Percentiles rank a stretch among this genome's conserved stretches.
phyloP scores from a whole-genome alignment of 2,329 filamentous ascomycete genomes.

The Ophiocordyceps camponoti-saundersi region DNA sequence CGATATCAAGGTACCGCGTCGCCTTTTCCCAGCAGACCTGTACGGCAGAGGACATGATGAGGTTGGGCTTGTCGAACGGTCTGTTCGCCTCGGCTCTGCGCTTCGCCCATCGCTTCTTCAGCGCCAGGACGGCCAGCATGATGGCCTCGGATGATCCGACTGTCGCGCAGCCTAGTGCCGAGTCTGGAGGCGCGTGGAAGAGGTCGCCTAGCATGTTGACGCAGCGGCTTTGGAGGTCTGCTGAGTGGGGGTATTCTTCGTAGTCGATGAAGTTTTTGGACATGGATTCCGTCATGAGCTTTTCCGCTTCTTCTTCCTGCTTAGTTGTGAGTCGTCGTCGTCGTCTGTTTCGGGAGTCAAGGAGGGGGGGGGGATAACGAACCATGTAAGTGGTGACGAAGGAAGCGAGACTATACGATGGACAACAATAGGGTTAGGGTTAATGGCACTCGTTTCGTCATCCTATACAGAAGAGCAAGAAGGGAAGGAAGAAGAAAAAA shows the following conservation, averaged over 20 bases:
- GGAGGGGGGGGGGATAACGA: neutral
- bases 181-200: conserved; percentile 60
- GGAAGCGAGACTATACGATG: conserved; percentile 52
- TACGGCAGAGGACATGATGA: conserved; percentile 90
- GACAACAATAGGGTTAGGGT: neutral
- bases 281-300: conserved; percentile 85
- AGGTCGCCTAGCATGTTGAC: conserved; percentile 81
- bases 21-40: conserved; percentile 98
- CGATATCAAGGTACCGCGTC: conserved; percentile 77
- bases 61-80: conserved; percentile 65
- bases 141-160: conserved; percentile 84
- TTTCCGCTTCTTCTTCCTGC: conserved; percentile 84
- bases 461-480: neutral
- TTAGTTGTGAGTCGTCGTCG: neutral
- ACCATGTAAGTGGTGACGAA: conserved; percentile 97
- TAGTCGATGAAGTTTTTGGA: conserved; percentile 93
- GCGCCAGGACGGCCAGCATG: conserved; percentile 68
- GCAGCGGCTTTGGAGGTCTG: conserved; percentile 82
- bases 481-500: neutral
- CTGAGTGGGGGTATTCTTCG: conserved; percentile 66
- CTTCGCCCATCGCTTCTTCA: conserved; percentile 93
- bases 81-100: conserved; percentile 70
- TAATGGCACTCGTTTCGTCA: too few relatives aligned
- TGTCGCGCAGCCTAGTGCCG: conserved; percentile 71
- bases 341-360: too few relatives aligned